These are phyloP conservation scores for Phytophthora crassamura DNA, from an alignment of 352 stramenopile species.

Conservation along the genomic window DNA sequence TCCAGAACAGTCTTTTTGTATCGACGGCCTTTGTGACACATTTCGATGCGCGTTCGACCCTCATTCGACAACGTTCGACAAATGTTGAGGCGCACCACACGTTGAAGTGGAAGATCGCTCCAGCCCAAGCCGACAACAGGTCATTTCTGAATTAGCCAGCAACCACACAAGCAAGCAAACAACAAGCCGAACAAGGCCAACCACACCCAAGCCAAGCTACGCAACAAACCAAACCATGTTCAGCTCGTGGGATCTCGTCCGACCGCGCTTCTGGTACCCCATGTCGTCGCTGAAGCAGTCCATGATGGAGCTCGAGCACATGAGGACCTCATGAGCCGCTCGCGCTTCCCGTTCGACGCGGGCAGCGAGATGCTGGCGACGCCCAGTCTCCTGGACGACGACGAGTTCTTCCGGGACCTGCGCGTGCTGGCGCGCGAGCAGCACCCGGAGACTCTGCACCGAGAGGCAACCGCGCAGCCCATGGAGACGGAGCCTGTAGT, in stretches of 20 bases:
- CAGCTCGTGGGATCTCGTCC: slow-evolving; percentile 55
- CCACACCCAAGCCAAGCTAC: not conserved
- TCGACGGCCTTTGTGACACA: no score
- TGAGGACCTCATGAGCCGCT: slow-evolving; percentile 40
- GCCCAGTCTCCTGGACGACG: slow-evolving; percentile 39
- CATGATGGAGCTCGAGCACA: slow-evolving; percentile 51
- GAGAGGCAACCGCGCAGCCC: not conserved
- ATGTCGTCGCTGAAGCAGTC: slow-evolving; percentile 57
- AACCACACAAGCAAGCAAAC: slow-evolving; percentile 1
- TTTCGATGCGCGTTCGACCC: slow-evolving; percentile 14
- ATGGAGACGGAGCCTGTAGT: not conserved
- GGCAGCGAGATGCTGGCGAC: slow-evolving; percentile 30
- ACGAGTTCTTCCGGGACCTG: slow-evolving; percentile 68
- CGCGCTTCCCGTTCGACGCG: no score
- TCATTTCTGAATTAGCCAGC: slow-evolving; percentile 26
- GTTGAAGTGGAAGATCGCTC: slow-evolving; percentile 10
- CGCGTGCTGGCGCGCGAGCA: slow-evolving; percentile 28
- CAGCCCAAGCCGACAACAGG: not conserved
- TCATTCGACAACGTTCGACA: slow-evolving; percentile 14
- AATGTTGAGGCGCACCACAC: no score
- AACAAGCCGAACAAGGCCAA: slow-evolving; percentile 1
- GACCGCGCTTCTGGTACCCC: slow-evolving; percentile 52
- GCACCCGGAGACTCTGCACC: slow-evolving; percentile 6
- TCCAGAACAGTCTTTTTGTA: no score
- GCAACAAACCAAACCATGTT: slow-evolving; percentile 34